Conservation (phyloP, 1,139 yeast species). For the Spathaspora sp. region DNA sequence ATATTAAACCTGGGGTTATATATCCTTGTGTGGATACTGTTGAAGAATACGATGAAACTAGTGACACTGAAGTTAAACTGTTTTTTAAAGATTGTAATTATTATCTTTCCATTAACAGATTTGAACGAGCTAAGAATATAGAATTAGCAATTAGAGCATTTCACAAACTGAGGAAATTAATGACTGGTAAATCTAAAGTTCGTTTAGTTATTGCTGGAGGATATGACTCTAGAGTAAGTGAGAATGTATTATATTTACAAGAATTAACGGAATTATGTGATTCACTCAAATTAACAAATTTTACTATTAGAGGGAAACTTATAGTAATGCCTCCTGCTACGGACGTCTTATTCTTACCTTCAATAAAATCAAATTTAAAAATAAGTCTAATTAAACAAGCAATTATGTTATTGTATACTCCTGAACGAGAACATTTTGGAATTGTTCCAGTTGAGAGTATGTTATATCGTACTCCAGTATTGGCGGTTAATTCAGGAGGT, state of each 20-base stretch:
- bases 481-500: constrained; percentile 90
- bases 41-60: constrained; percentile 14
- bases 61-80: constrained; percentile 28
- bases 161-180: constrained; percentile 33
- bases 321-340: constrained; percentile 35
- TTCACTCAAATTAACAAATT: constrained; percentile 41
- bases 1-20: constrained; percentile 62
- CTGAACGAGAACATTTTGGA: constrained; percentile 92
- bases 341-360: constrained; percentile 76
- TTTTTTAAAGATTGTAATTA: constrained; percentile 38
- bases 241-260: constrained; percentile 70
- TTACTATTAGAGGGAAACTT: constrained; percentile 50
- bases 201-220: constrained; percentile 88
- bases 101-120: constrained; percentile 80
- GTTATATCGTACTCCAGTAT: constrained; percentile 77
- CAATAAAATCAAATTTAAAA: constrained; percentile 67
- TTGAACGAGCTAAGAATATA: constrained; percentile 82
- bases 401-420: constrained; percentile 76
- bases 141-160: constrained; percentile 73
- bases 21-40: constrained; percentile 81
- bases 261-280: constrained; percentile 57
- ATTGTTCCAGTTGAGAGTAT: constrained; percentile 96
- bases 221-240: constrained; percentile 71
- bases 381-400: constrained; percentile 60
- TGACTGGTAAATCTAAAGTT: constrained; percentile 14